Base-by-base conservation (phyloP, 306 rosid genomes). In the Glycine soja region DNA sequence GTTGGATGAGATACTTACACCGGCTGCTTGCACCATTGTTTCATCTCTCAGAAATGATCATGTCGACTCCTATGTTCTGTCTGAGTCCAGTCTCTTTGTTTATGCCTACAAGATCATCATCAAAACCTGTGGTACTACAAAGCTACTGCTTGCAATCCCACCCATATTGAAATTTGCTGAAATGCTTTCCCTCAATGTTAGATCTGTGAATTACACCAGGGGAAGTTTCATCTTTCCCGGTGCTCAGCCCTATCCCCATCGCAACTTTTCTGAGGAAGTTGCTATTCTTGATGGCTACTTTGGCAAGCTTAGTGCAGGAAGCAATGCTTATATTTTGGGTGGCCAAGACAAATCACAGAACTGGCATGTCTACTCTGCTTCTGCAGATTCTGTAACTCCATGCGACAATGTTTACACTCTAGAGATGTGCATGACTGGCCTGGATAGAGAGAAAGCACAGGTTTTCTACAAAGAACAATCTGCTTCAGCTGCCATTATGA, bases 41-140 rank as follows among this genome's bases (percentile, higher is more conserved):
- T 86, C 91, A 30, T 89, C 95, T 0, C 79, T 91, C 7, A 62
- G 85, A 0, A 91, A 86, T 46, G 89, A 83, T 7, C 74, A 86
- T 7, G 91, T 89, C 15, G 92, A 91, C 81, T 91, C 95, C 0
- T 91, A 91, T 70, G 92, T 91, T 76, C 92, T 91, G 3, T 90
- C 94, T 5, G 94, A 90, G 86, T 90, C 94, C 0, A 91, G 92
- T 83, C 86, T 87, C 12, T 91, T 91, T 48, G 82, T 89, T 6
- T 88, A 89, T 77, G 61, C 91, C 8, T 89, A 91, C 77, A 91
- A 89, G 88, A 74, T 91, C 81, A 87, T 91, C 51, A 91, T 89
- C 54, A 89, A 91, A 79, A 91, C 95, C 43, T 91, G 95, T 56
- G 95, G 95, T 2, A 91, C 95, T n/a, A 91, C 95, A 0, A 89